Percentiles rank a stretch among this genome's conserved stretches.
phyloP scores from a whole-genome alignment of 164 flowering plant species.

The Chimonanthus praecox region DNA sequence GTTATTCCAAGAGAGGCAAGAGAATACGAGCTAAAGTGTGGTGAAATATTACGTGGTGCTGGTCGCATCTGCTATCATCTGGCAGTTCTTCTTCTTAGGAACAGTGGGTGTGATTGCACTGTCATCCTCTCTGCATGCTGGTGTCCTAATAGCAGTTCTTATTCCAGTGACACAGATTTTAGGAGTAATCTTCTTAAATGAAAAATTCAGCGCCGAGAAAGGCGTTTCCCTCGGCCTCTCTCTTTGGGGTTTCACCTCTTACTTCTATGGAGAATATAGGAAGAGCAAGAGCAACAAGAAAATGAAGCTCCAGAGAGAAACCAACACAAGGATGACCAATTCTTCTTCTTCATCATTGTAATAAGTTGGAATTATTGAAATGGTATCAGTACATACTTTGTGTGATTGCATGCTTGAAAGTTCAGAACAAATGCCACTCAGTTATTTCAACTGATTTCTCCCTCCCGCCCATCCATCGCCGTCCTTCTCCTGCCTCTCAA shows the following conservation, averaged over 20 bases:
- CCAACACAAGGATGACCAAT: too few species aligned
- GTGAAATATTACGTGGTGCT: slow-evolving; percentile 36
- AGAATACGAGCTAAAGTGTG: slow-evolving; percentile 35
- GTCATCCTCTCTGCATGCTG: slow-evolving; percentile 45
- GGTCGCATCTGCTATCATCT: slow-evolving; percentile 29
- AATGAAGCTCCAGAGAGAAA: too few species aligned
- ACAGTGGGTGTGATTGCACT: slow-evolving; percentile 43
- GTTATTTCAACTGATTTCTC: too few species aligned
- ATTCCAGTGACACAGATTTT: slow-evolving; percentile 45
- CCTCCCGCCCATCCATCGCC: too few species aligned
- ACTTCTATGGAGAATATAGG: slow-evolving; percentile 51
- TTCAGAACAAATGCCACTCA: too few species aligned
- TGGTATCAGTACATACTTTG: too few species aligned
- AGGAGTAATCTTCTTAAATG: slow-evolving; percentile 24
- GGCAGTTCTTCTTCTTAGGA: slow-evolving; percentile 51
- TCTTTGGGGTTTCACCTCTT: slow-evolving; percentile 57
- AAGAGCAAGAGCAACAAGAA: background rate
- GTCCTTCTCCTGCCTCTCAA: too few species aligned
- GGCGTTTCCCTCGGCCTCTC: slow-evolving; percentile 47
- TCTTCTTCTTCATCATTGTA: too few species aligned
- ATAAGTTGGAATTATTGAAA: too few species aligned
- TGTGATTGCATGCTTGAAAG: too few species aligned
- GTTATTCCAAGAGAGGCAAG: slow-evolving; percentile 46
- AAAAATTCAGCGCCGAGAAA: slow-evolving; percentile 46
- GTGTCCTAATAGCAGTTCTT: slow-evolving; percentile 29